Evolutionary conservation across 164 flowering plant genomes (phyloP), one percentile per base, ranked within the genome.

Genomic region (Kalanchoe fedtschenkoi): DNA sequence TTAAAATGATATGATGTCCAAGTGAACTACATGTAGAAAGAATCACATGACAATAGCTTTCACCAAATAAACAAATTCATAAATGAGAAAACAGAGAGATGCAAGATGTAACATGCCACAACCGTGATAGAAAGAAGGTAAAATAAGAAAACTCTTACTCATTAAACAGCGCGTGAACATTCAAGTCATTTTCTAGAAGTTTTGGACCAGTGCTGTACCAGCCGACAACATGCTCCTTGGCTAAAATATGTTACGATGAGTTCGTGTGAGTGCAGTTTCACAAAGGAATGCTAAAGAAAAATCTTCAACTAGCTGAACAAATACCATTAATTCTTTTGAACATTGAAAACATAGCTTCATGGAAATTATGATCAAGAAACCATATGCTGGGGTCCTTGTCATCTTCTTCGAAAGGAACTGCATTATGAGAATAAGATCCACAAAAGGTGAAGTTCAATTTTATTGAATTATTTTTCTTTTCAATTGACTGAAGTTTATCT

Each of bases 391-490:
- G 81, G 67, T 88, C 96, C 71, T 79, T 87, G 61, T 87, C 97
- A 66, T 93, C 99, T 74, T 93, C 99, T 70, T 93, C 99, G 68
- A 93, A 93, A n/a, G 99, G 99, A 32, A 93, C 99, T 93, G 86
- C 61, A 80, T 34, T 16, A 58, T 30, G 15, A 7, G 22, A 7
- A 17, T 32, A 15, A 14, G 34, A 2, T 30, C 13, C 6, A 30
- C 16, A 58, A 1, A 13, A 33, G 34, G 34, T 8, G 21, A 58
- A 5, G 26, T 38, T 4, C 3, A n/a, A 15, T 58, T 13, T 14
- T n/a, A 58, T 33, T 32, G n/a, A 42, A 42, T n/a, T n/a, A n/a
- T n/a, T 15, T 42, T 13, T 19, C 5, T 42, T 2, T 42, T n/a
- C n/a, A n/a, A n/a, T n/a, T n/a, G n/a, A n/a, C n/a, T n/a, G n/a